A percentile compares a stretch with the other conserved stretches of the same genome.
Conservation (phyloP, 1,284 basidiomycete species). For the Gymnopus androsaceus region DNA sequence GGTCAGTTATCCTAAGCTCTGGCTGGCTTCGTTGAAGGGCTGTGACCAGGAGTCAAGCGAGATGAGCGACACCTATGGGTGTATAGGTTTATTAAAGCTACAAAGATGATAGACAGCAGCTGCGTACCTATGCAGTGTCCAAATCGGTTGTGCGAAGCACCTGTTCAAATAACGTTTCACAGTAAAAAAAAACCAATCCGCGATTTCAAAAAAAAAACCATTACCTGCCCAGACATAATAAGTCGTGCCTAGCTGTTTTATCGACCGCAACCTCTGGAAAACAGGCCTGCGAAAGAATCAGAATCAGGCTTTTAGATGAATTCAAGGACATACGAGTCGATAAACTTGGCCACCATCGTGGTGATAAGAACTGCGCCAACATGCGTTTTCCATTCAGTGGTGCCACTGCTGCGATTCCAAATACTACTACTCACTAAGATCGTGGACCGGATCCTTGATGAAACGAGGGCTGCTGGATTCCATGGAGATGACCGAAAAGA, state of each 20-base stretch:
- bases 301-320: not conserved
- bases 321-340: constrained; percentile 45
- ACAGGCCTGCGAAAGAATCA: constrained; percentile 47
- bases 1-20: constrained; percentile 61
- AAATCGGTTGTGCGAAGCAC: constrained; percentile 77
- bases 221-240: constrained; percentile 77
- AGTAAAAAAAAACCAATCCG: too few relatives aligned
- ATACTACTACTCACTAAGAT: constrained; percentile 51
- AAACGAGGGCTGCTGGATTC: too few relatives aligned
- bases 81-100: not conserved
- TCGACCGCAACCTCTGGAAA: constrained; percentile 70
- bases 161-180: too few relatives aligned
- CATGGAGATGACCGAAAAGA: not conserved
- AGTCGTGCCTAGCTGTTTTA: constrained; percentile 78
- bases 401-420: constrained; percentile 25
- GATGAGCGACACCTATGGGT: constrained; percentile 59
- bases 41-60: constrained; percentile 61
- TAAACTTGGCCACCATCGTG: constrained; percentile 38
- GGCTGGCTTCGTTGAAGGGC: constrained; percentile 62
- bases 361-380: constrained; percentile 23
- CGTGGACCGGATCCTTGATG: constrained; percentile 48
- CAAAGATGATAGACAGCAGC: too few relatives aligned
- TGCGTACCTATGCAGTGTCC: constrained; percentile 72
- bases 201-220: too few relatives aligned
- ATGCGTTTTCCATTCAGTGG: constrained; percentile 15